Conservation (phyloP, 768 basidiomycete species). For the Mycena vulgaris region DNA sequence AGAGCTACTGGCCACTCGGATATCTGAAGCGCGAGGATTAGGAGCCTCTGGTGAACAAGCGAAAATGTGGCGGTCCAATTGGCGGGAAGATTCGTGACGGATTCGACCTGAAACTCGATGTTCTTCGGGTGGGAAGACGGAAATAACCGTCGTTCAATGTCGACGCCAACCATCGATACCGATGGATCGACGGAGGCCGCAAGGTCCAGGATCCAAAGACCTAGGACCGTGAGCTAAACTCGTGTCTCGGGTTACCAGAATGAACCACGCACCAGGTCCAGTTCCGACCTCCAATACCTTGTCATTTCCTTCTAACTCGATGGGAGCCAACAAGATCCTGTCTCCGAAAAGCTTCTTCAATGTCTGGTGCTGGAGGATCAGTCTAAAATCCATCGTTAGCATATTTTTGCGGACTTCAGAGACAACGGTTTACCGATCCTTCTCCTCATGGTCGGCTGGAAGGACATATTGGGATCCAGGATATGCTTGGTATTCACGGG, state of each 20-base stretch:
- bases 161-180: constrained; percentile 34
- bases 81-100: constrained; percentile 19
- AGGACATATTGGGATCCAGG: no score
- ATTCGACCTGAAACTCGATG: constrained; percentile 25
- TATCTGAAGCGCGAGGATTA: constrained; percentile 17
- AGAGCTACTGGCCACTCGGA: constrained; percentile 28
- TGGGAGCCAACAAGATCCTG: constrained; percentile 29
- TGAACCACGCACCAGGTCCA: constrained; percentile 24
- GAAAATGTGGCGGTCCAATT: constrained; percentile 34
- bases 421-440: no score
- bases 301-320: constrained; percentile 7
- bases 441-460: no score
- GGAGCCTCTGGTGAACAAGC: constrained; percentile 37
- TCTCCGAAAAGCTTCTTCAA: constrained; percentile 28
- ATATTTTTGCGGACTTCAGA: no score
- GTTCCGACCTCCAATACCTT: constrained; percentile 32
- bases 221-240: neutral
- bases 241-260: no score
- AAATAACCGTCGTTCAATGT: constrained; percentile 27
- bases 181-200: constrained; percentile 22
- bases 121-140: constrained; percentile 22
- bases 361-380: constrained; percentile 32
- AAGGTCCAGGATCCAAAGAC: constrained; percentile 28
- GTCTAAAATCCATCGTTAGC: neutral
- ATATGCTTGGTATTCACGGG: no score